phyloP scores from a whole-genome alignment of 2,329 filamentous ascomycete species.

The Orbilia brochopaga region DNA sequence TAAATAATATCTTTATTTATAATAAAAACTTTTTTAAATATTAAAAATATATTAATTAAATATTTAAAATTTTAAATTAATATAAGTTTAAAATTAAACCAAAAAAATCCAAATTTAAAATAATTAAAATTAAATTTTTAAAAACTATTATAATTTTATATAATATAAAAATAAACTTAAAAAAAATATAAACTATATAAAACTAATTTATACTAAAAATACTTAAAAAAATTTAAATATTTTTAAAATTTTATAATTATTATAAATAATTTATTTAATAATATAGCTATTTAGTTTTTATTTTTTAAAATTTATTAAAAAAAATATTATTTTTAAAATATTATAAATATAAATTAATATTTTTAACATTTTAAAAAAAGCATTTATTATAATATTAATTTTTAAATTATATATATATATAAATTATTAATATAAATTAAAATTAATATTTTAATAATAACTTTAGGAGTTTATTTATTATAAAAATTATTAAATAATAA shows the following conservation, averaged over 20 bases:
- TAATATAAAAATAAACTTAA: background rate
- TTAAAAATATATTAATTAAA: constrained; percentile 20
- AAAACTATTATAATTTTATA: constrained; percentile 7
- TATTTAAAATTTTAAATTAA: constrained; percentile 1
- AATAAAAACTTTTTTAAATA: constrained; percentile 11
- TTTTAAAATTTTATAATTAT: no score
- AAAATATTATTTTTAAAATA: no score
- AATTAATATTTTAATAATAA: background rate
- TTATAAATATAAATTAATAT: no score
- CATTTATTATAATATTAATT: no score
- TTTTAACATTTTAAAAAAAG: no score
- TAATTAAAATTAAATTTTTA: background rate
- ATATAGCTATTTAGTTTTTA: no score
- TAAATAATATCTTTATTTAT: constrained; percentile 41
- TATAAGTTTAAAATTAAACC: constrained; percentile 1
- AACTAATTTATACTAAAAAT: constrained; percentile 1
- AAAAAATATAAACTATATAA: constrained; percentile 3
- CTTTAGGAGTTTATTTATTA: no score
- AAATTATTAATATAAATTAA: constrained; percentile 4
- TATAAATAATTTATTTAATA: no score
- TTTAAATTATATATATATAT: no score
- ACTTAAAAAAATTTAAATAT: no score
- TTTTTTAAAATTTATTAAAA: no score
- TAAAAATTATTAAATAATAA: no score
- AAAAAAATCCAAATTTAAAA: constrained; percentile 12